Evolutionary conservation across 2,329 filamentous ascomycete genomes (phyloP).

Genomic region (Fusarium circinatum): DNA sequence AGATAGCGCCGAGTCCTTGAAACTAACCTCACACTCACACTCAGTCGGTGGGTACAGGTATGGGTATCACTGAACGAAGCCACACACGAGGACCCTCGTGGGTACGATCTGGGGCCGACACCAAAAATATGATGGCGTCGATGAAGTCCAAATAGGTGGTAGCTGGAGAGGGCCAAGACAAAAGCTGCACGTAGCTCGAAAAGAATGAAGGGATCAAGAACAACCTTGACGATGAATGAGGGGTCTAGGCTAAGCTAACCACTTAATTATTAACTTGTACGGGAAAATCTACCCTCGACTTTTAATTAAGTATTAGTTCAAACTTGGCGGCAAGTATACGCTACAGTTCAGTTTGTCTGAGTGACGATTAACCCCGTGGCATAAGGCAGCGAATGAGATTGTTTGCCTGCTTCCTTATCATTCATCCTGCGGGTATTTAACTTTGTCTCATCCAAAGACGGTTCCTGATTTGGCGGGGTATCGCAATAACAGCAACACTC

Average conservation of each 20-base stretch:
- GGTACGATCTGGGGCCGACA: conserved; percentile 36
- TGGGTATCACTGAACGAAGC: conserved; percentile 18
- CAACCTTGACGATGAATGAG: conserved; percentile 29
- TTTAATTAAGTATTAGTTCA: conserved; percentile 6
- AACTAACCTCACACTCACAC: conserved; percentile 18
- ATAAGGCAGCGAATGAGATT: conserved; percentile 33
- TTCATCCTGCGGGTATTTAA: conserved; percentile 12
- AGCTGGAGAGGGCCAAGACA: conserved; percentile 27
- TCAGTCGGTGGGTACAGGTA: conserved; percentile 6
- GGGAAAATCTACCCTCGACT: background rate
- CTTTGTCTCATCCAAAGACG: background rate
- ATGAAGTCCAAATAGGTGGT: conserved; percentile 37
- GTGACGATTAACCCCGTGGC: conserved; percentile 25
- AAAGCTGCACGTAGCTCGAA: conserved; percentile 33
- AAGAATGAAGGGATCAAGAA: conserved; percentile 13
- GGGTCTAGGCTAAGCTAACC: conserved; percentile 17
- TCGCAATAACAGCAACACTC: background rate
- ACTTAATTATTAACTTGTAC: background rate
- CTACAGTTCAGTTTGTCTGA: conserved; percentile 14
- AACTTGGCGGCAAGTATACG: conserved; percentile 24
- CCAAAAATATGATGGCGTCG: conserved; percentile 32
- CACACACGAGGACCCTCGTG: conserved; percentile 22
- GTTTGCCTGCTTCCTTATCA: conserved; percentile 34
- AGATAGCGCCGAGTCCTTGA: conserved; percentile 29
- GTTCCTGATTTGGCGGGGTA: conserved; percentile 26